Conservation (phyloP, 768 basidiomycete species). For the Termitomyces sp. region DNA sequence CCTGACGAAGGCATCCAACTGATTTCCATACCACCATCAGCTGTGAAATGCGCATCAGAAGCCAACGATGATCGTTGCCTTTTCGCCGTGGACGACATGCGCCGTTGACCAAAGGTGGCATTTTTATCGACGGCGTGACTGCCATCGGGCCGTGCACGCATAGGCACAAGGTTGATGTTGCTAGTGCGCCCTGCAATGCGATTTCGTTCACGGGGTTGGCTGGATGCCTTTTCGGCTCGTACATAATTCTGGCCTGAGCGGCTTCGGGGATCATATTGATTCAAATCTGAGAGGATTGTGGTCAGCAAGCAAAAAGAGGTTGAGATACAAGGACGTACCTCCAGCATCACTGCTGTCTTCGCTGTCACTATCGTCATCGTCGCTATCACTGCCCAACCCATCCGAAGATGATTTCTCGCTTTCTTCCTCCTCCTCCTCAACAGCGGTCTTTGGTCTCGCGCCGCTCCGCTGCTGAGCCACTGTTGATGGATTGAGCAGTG, state of each 20-base stretch:
- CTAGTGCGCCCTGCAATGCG: slow-evolving; percentile 34
- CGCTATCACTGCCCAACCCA: slow-evolving; percentile 42
- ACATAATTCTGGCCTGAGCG: slow-evolving; percentile 46
- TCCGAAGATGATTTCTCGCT: slow-evolving; percentile 68
- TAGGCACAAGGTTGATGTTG: slow-evolving; percentile 58
- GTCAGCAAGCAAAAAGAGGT: slow-evolving; percentile 2
- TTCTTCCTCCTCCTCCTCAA: slow-evolving; percentile 88
- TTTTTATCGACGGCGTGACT: slow-evolving; percentile 37
- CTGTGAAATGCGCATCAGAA: slow-evolving; percentile 21
- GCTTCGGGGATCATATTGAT: slow-evolving; percentile 46
- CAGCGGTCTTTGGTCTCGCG: slow-evolving; percentile 63
- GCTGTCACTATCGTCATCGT: slow-evolving; percentile 35
- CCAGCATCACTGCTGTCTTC: slow-evolving; percentile 57
- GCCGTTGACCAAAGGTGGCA: slow-evolving; percentile 72
- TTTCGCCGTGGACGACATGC: slow-evolving; percentile 24
- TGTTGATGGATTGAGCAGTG: slow-evolving; percentile 88
- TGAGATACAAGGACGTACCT: slow-evolving; percentile 31
- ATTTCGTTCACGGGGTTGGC: slow-evolving; percentile 37
- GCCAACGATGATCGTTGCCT: slow-evolving; percentile 6
- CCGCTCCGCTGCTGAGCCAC: slow-evolving; percentile 48
- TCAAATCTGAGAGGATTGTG: slow-evolving; percentile 36
- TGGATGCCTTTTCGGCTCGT: slow-evolving; percentile 43
- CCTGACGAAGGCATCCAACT: slow-evolving; percentile 69
- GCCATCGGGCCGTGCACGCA: slow-evolving; percentile 42
- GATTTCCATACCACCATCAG: slow-evolving; percentile 77